phyloP scores from a whole-genome alignment of 176 grass and related monocot species.

The Carex cristatella region DNA sequence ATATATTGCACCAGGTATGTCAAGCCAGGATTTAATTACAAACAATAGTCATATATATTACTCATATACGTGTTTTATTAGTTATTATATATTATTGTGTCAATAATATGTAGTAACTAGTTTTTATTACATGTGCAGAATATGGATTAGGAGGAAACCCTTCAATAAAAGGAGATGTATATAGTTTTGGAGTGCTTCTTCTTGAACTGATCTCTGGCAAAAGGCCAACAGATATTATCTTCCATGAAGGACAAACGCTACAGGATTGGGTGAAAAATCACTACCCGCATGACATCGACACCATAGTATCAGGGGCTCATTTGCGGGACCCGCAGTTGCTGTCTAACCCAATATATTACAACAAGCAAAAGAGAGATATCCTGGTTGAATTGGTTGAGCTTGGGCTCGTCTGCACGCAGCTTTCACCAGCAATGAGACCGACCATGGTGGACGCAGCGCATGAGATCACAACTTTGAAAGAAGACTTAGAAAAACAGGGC shows the following conservation, averaged over 20 bases:
- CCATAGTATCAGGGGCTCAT: constrained; percentile 32
- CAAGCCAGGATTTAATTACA: background rate
- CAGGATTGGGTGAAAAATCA: constrained; percentile 71
- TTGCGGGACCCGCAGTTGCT: constrained; percentile 26
- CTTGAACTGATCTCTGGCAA: constrained; percentile 77
- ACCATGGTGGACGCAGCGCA: constrained; percentile 63
- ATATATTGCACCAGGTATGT: constrained; percentile 87
- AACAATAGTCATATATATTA: background rate
- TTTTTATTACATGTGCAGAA: constrained; percentile 35
- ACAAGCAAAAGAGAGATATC: constrained; percentile 21
- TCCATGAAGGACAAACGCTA: constrained; percentile 68
- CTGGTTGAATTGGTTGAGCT: constrained; percentile 65
- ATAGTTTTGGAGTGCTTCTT: constrained; percentile 82
- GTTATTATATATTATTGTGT: background rate
- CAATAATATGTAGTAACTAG: background rate
- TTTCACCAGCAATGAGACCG: constrained; percentile 58
- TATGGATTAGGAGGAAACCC: constrained; percentile 72
- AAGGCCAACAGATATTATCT: constrained; percentile 77
- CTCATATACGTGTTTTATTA: background rate
- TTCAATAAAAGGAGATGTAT: constrained; percentile 70
- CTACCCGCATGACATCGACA: constrained; percentile 53
- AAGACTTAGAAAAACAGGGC: constrained; percentile 38
- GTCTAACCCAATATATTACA: constrained; percentile 24
- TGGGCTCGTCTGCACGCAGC: constrained; percentile 73
- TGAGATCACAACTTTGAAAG: constrained; percentile 61